phyloP scores from a whole-genome alignment of 177 flowering plant species.

The Tripterygium wilfordii region DNA sequence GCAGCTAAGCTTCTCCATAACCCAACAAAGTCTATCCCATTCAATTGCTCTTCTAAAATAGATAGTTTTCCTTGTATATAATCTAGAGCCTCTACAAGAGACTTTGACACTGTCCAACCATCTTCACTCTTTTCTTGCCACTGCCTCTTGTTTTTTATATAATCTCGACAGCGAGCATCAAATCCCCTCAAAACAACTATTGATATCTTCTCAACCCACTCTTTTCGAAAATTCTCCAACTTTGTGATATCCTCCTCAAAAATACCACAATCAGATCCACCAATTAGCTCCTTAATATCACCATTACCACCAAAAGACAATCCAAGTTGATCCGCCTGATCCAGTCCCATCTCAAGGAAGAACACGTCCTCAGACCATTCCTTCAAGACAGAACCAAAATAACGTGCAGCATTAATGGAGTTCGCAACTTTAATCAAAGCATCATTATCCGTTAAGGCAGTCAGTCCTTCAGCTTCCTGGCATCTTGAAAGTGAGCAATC shows the following conservation, averaged over 20 bases:
- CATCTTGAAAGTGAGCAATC: conserved; percentile 62
- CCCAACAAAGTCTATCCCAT: conserved; percentile 59
- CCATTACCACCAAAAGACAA: conserved; percentile 8
- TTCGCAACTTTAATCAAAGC: conserved; percentile 64
- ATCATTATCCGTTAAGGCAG: conserved; percentile 77
- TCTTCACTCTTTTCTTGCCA: conserved; percentile 85
- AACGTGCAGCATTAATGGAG: conserved; percentile 68
- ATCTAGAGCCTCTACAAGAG: conserved; percentile 73
- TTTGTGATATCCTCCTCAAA: conserved; percentile 55
- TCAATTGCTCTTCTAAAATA: conserved; percentile 48
- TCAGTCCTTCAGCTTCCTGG: conserved; percentile 97
- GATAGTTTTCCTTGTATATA: conserved; percentile 67
- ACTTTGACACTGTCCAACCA: conserved; percentile 53
- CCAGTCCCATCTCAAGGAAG: conserved; percentile 71
- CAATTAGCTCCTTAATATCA: conserved; percentile 6
- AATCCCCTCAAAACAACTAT: conserved; percentile 84
- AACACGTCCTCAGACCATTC: conserved; percentile 85
- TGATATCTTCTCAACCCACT: conserved; percentile 79
- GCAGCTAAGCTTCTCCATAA: conserved; percentile 82
- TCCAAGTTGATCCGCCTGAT: conserved; percentile 15
- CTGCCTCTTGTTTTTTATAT: conserved; percentile 75
- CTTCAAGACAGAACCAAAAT: conserved; percentile 58
- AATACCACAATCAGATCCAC: conserved; percentile 28
- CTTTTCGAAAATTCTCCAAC: conserved; percentile 54
- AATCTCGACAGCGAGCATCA: conserved; percentile 66